Evolutionary conservation across 805 yeast genomes (phyloP).

Genomic region (Blastobotrys muscicola): DNA sequence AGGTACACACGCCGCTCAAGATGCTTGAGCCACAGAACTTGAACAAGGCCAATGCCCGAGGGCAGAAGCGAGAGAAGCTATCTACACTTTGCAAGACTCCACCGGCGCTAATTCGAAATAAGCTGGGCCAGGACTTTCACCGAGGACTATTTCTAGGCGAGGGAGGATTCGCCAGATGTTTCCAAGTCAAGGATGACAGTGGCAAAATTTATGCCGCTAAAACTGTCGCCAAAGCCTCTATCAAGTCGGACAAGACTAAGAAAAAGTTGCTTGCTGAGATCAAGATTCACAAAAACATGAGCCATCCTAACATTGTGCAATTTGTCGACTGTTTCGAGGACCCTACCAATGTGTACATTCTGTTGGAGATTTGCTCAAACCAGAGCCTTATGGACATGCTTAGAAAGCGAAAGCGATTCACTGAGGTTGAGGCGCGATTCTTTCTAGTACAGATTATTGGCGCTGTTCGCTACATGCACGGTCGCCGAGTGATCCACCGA

Average conservation of each 20-base stretch:
- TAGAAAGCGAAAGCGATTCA: constrained; percentile 70
- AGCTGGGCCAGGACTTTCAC: constrained; percentile 79
- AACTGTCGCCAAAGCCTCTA: constrained; percentile 93
- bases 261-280: constrained; percentile 75
- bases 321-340: constrained; percentile 97
- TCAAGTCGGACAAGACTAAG: constrained; percentile 82
- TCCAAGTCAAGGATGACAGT: constrained; percentile 81
- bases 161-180: constrained; percentile 98
- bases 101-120: constrained; percentile 82
- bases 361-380: constrained; percentile 90
- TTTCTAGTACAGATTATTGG: constrained; percentile 90
- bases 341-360: constrained; percentile 83
- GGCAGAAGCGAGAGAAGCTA: constrained; percentile 65
- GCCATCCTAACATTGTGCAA: constrained; percentile 83
- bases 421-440: constrained; percentile 86
- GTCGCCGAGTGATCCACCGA: constrained; percentile 87
- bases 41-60: constrained; percentile 5
- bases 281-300: constrained; percentile 84
- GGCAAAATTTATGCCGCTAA: constrained; percentile 92
- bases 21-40: constrained; percentile 10
- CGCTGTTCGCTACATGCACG: constrained; percentile 87
- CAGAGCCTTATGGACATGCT: constrained; percentile 90
- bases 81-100: constrained; percentile 93
- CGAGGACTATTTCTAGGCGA: constrained; percentile 90
- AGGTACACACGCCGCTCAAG: constrained; percentile 8